Base-by-base conservation (phyloP, 2,329 filamentous ascomycete genomes). In the Pezicula neosporulosa region DNA sequence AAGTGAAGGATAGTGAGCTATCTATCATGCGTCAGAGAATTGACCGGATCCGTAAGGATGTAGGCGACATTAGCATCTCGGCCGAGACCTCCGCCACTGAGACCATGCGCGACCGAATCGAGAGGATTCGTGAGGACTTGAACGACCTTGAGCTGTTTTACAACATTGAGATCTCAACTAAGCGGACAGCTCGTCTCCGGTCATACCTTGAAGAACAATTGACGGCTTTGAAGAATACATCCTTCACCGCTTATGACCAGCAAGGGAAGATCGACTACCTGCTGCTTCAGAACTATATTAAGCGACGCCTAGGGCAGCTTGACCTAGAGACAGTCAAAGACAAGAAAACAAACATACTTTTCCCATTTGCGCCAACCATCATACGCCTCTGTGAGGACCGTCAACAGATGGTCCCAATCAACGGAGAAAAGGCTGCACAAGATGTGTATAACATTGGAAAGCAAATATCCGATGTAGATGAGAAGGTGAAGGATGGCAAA, bases 201-300 rank as follows among this genome's bases (percentile, higher is more conserved):
- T 52, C 60, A 12, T 82, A 72, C 58, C 74, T 73, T 53, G 49
- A 60, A 0, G 57, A 70, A 0, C 73, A 81, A 52, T 66, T 79
- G 0, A 58, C 63, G 1, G 63, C 59, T 6, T 63, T 78, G 9
- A 58, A 62, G 5, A 51, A 59, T 2, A 56, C 62, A 6, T 56
- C 63, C 0, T 77, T 77, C 56, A 59, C 66, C 3, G 51, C 55
- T 0, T 68, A 70, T 35, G 55, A 63, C 16, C 76, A 77, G 49
- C 70, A 80, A 36, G 73, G 68, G 39, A 72, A 67, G 51, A 71
- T 76, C 15, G 77, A 81, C 57, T 78, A 72, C 48, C 43, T 81
- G 4, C 71, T 82, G 0, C 63, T 82, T 5, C 68, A 73, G 37
- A 79, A 74, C 57, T 76, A 72, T 49, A 63, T 81, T 8, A 50